Percentiles rank a stretch among this genome's conserved stretches.
Conservation (phyloP, 1,139 yeast genomes). For the Candida albicans region DNA sequence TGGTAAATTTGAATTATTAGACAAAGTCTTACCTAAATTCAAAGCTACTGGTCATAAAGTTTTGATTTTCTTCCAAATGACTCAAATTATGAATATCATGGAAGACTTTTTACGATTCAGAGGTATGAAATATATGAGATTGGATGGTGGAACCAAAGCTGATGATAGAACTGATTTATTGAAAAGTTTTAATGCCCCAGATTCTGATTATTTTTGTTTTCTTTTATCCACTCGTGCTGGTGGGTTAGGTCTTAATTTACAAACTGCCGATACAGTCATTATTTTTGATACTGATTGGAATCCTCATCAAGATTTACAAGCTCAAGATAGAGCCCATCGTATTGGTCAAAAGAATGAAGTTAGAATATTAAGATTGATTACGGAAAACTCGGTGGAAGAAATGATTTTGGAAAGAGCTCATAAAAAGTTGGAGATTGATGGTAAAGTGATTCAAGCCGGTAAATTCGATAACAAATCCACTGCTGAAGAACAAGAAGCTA, state of each 20-base stretch:
- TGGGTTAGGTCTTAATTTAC: slow-evolving; percentile 82
- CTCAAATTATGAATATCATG: slow-evolving; percentile 87
- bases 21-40: slow-evolving; percentile 72
- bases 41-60: slow-evolving; percentile 77
- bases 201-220: slow-evolving; percentile 75
- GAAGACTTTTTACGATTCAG: slow-evolving; percentile 73
- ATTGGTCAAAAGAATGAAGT: slow-evolving; percentile 89
- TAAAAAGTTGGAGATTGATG: slow-evolving; percentile 80
- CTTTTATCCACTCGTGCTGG: slow-evolving; percentile 85
- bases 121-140: slow-evolving; percentile 67
- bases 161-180: slow-evolving; percentile 75
- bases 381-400: slow-evolving; percentile 82
- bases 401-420: slow-evolving; percentile 80
- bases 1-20: slow-evolving; percentile 79
- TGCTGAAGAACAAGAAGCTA: slow-evolving; percentile 79
- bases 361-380: slow-evolving; percentile 73
- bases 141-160: slow-evolving; percentile 82
- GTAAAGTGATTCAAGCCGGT: slow-evolving; percentile 88
- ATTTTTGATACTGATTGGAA: slow-evolving; percentile 91
- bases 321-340: slow-evolving; percentile 89
- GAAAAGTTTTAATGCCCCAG: slow-evolving; percentile 68
- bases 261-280: slow-evolving; percentile 86
- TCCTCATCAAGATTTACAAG: slow-evolving; percentile 90
- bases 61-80: slow-evolving; percentile 82
- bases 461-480: slow-evolving; percentile 81